phyloP scores from a whole-genome alignment of 2,329 filamentous ascomycete species.

The Dactylellina leptospora region DNA sequence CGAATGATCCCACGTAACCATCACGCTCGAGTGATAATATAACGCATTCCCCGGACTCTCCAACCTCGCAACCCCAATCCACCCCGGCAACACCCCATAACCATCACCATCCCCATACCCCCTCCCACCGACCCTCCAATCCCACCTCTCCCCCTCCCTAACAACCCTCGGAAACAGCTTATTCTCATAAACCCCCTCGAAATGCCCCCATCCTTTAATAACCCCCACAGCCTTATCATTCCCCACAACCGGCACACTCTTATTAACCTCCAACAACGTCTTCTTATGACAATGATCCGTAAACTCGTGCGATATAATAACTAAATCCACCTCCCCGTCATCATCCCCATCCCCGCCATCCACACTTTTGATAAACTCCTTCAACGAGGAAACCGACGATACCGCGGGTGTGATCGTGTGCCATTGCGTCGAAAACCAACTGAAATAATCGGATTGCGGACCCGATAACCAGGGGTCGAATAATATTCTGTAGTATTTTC shows the following conservation, averaged over 20 bases:
- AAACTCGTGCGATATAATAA: conserved; percentile 72
- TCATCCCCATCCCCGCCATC: conserved; percentile 64
- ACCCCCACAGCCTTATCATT: conserved; percentile 68
- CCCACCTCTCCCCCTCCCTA: conserved; percentile 61
- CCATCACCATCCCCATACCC: conserved; percentile 34
- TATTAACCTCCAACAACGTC: conserved; percentile 68
- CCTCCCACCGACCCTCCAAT: conserved; percentile 58
- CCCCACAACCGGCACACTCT: conserved; percentile 68
- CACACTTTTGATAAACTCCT: conserved; percentile 64
- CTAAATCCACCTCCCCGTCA: conserved; percentile 64
- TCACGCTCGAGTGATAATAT: conserved; percentile 70
- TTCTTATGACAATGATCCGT: conserved; percentile 73
- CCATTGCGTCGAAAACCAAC: conserved; percentile 73
- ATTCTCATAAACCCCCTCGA: conserved; percentile 66
- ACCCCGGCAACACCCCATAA: conserved; percentile 63
- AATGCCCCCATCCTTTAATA: conserved; percentile 69
- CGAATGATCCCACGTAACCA: conserved; percentile 66
- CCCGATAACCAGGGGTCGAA: conserved; percentile 73
- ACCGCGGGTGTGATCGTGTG: conserved; percentile 68
- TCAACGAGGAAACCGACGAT: conserved; percentile 67
- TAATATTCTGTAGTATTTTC: conserved; percentile 70
- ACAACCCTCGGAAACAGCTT: conserved; percentile 62
- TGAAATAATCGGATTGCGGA: conserved; percentile 70
- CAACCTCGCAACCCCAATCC: conserved; percentile 70
- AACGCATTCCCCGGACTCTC: conserved; percentile 67